These are phyloP conservation scores for Phytophthora ramorum DNA, from an alignment of 352 stramenopile genomes.

Conservation along the genomic window DNA sequence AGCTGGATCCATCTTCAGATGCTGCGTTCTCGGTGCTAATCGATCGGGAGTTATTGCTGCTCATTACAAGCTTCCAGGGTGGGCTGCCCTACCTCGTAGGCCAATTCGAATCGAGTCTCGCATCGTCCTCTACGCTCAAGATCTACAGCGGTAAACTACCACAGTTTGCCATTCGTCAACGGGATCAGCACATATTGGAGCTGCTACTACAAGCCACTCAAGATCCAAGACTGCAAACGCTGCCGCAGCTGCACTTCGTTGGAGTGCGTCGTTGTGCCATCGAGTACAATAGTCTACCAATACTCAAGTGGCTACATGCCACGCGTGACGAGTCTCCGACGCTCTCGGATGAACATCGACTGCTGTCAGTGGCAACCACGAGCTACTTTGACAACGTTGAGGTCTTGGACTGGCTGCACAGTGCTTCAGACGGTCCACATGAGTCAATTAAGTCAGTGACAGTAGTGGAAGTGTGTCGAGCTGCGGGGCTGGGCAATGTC, in stretches of 20 bases:
- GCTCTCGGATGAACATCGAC: constrained; percentile 6
- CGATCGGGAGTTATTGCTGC: constrained; percentile 20
- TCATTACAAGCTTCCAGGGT: constrained; percentile 34
- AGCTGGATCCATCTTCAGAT: background rate
- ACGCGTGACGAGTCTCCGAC: constrained; percentile 29
- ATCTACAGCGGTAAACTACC: constrained; percentile 33
- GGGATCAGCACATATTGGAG: constrained; percentile 30
- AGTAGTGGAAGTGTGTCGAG: constrained; percentile 32
- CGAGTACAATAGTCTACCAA: constrained; percentile 33
- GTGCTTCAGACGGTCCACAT: constrained; percentile 15
- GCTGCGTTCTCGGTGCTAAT: constrained; percentile 35
- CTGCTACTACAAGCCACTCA: constrained; percentile 15
- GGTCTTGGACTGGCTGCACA: constrained; percentile 33
- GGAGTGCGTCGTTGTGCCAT: constrained; percentile 35
- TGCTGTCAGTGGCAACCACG: constrained; percentile 29
- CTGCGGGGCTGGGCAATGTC: constrained; percentile 33
- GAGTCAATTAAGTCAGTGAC: constrained; percentile 20
- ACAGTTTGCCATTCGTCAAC: constrained; percentile 34
- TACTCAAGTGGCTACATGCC: constrained; percentile 39
- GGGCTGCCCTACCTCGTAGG: constrained; percentile 35
- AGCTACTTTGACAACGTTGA: constrained; percentile 44
- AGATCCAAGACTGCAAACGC: constrained; percentile 5
- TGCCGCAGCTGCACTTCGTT: constrained; percentile 34
- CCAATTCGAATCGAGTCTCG: constrained; percentile 25
- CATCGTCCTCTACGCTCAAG: constrained; percentile 18